Base-by-base conservation (phyloP, 1,139 yeast species). In the Magnusiomyces magnusii region DNA sequence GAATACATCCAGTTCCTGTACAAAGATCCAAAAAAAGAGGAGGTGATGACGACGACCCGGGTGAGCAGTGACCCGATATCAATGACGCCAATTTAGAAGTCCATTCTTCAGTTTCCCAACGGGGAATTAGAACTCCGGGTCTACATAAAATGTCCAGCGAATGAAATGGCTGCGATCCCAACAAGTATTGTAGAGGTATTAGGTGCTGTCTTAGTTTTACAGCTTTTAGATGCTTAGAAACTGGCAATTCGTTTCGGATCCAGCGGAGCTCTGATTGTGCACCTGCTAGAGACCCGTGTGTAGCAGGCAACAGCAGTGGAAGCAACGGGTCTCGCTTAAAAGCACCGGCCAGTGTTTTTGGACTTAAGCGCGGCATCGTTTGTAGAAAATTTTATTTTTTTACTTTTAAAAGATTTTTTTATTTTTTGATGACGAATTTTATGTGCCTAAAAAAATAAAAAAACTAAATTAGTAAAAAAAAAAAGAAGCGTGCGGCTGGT, bases 31-130 rank as follows among this genome's bases (percentile, higher is more conserved):
- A 65, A 1, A 86, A 69, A n/a, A n/a, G n/a, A n/a, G n/a, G n/a
- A n/a, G n/a, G n/a, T 1, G 62, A 66, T 15, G 66, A 34, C 10
- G 47, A 2, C 47, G 76, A 56, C 13, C 7, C 9, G 27, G 10
- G 10, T 10, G 19, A 15, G 19, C 17, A 44, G 21, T 44, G 49
- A 9, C 27, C 7, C 7, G 49, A 44, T 5, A 44, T 44, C 19
- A 15, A 61, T 47, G 9, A 56, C 53, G n/a, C 41, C 57, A 88
- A 68, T 59, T 76, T 77, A 41, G 73, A 44, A 9, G 81, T 77
- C 98, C 98, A 92, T 67, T 90, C 97, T 69, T 93, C 98, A 0
- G 99, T 93, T 68, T 93, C 99, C 87, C 95, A 85, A 56, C 99
- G 74, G 0, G 99, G 99, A 51, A 93, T 91, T 61, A 93, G 74